These are phyloP conservation scores for Fusarium sp. DNA, from an alignment of 2,329 filamentous ascomycete species.

Conservation along the genomic window DNA sequence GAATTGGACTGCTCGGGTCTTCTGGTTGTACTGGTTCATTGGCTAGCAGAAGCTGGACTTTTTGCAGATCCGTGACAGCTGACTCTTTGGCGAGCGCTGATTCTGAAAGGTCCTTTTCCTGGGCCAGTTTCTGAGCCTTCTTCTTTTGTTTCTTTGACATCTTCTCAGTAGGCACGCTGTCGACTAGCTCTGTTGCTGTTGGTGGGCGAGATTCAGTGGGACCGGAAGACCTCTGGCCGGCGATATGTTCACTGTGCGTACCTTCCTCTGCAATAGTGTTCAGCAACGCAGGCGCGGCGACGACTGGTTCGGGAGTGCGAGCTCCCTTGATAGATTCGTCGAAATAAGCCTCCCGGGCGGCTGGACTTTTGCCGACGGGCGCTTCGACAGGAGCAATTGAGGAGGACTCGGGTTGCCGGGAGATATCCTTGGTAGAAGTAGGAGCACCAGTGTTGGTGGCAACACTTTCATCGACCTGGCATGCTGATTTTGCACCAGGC, in stretches of 20 bases:
- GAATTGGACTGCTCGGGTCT: not conserved
- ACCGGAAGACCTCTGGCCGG: not conserved
- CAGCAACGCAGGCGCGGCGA: not conserved
- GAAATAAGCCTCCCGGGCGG: not conserved
- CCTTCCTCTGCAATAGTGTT: not conserved
- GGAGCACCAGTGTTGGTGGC: constrained; percentile 1
- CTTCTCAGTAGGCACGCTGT: constrained; percentile 30
- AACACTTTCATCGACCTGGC: not conserved
- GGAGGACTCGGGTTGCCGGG: not conserved
- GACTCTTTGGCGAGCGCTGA: constrained; percentile 10
- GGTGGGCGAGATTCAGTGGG: not conserved
- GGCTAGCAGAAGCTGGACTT: not conserved
- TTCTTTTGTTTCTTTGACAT: constrained; percentile 57
- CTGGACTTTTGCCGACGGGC: not conserved
- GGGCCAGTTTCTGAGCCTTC: constrained; percentile 54
- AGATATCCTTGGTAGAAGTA: not conserved
- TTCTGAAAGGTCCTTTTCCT: constrained; percentile 26
- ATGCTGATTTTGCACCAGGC: not conserved
- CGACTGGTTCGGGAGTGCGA: not conserved
- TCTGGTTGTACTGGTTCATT: constrained; percentile 12
- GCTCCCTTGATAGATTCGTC: not conserved
- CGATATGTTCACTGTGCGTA: not conserved
- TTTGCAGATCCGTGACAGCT: not conserved
- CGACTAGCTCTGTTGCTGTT: not conserved
- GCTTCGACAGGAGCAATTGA: constrained; percentile 1